A percentile compares a stretch with the other conserved stretches of the same genome.
Evolutionary conservation across 176 grass and related monocot species (phyloP).

Genomic region (Musa beccarii): DNA sequence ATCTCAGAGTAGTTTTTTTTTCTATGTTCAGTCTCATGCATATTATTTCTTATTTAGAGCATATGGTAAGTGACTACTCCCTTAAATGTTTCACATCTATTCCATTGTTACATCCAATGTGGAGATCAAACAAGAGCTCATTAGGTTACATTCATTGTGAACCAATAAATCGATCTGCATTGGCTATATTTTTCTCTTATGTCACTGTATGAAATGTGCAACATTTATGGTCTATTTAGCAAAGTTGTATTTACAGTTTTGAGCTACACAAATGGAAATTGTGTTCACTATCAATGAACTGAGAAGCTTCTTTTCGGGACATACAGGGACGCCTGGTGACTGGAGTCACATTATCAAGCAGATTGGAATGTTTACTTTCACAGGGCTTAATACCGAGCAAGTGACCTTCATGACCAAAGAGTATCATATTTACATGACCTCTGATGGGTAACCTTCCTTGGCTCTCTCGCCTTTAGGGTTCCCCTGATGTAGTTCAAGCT

Average conservation of each 20-base stretch:
- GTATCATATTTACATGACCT: slow-evolving; percentile 98
- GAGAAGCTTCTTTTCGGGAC: not conserved
- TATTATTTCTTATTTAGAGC: not conserved
- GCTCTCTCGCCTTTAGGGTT: not conserved
- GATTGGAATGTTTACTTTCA: slow-evolving; percentile 99
- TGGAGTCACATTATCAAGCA: slow-evolving; percentile 99
- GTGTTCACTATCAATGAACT: not conserved
- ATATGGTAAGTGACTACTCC: not conserved
- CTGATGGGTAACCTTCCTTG: slow-evolving; percentile 70
- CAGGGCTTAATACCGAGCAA: slow-evolving; percentile 83
- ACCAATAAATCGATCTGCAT: too few species aligned
- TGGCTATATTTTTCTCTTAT: not conserved
- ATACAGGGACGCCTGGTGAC: slow-evolving; percentile 85
- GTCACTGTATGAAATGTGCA: not conserved
- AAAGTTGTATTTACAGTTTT: too few species aligned
- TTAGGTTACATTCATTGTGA: too few species aligned
- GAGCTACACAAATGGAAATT: not conserved
- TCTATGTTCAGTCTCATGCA: not conserved
- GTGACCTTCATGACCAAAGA: slow-evolving; percentile 88
- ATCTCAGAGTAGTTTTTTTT: not conserved
- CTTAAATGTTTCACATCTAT: not conserved
- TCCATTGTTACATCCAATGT: not conserved
- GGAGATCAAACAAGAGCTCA: not conserved
- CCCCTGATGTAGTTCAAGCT: not conserved
- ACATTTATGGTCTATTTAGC: too few species aligned